Evolutionary conservation across 345 rosid species (phyloP).

Genomic region (Gossypium bickii): DNA sequence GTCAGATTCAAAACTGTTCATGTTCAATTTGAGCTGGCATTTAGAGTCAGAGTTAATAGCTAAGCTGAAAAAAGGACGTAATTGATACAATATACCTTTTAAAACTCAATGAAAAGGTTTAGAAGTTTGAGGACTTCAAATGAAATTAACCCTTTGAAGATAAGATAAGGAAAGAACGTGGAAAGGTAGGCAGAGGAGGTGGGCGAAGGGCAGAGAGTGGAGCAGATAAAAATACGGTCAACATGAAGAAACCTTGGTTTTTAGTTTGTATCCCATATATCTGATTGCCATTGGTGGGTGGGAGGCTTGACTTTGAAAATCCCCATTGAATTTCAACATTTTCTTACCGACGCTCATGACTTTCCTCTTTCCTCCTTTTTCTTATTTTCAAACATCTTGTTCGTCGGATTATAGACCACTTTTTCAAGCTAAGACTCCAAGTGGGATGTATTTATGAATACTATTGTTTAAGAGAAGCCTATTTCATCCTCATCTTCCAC

Average conservation of each 20-base stretch:
- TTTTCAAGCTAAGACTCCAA: not conserved
- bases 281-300: not conserved
- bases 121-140: too few relatives aligned
- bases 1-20: too few relatives aligned
- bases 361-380: not conserved
- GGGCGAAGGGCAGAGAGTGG: not conserved
- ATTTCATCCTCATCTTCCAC: constrained; percentile 25
- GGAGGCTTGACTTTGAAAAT: constrained; percentile 10
- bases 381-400: not conserved
- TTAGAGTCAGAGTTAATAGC: too few relatives aligned
- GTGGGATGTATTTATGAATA: not conserved
- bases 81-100: too few relatives aligned
- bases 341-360: constrained; percentile 6
- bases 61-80: too few relatives aligned
- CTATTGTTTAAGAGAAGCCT: not conserved
- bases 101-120: too few relatives aligned
- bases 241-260: not conserved
- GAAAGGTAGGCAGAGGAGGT: not conserved
- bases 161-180: not conserved
- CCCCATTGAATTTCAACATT: not conserved
- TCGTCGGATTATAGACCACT: not conserved
- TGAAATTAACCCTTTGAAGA: not conserved
- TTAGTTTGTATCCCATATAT: not conserved
- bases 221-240: not conserved
- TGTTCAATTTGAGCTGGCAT: too few relatives aligned